Conservation (phyloP, 2,329 filamentous ascomycete genomes). For the Fusarium sp. region DNA sequence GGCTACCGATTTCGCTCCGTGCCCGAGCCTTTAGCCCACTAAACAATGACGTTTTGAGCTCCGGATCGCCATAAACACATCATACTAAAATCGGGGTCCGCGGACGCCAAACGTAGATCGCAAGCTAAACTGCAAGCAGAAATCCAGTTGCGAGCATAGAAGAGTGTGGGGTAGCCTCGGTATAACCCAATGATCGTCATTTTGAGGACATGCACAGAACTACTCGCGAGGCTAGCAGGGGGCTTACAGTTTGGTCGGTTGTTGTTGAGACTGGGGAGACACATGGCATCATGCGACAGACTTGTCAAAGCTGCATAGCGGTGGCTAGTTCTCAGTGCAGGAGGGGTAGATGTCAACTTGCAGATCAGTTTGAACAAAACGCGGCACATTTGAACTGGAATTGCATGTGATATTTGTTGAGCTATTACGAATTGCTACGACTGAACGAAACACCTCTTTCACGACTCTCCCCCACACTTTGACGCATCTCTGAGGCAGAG, state of each 20-base stretch:
- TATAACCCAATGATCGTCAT: background rate
- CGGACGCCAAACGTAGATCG: constrained; percentile 21
- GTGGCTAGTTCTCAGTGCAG: background rate
- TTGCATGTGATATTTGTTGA: constrained; percentile 26
- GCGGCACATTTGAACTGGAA: background rate
- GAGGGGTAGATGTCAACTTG: background rate
- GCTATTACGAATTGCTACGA: background rate
- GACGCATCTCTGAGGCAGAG: background rate
- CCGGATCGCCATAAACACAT: background rate
- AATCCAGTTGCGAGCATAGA: too few relatives aligned
- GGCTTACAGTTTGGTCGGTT: background rate
- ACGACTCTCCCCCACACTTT: too few relatives aligned
- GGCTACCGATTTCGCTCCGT: background rate
- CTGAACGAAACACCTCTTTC: background rate
- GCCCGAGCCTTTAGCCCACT: background rate
- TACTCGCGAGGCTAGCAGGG: constrained; percentile 1
- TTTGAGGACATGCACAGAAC: background rate
- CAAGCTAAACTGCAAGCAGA: constrained; percentile 33
- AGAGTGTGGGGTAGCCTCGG: constrained; percentile 32
- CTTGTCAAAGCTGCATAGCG: constrained; percentile 19
- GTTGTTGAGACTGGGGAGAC: background rate
- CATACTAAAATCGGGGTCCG: background rate
- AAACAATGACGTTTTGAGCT: constrained; percentile 4
- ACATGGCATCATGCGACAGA: constrained; percentile 16
- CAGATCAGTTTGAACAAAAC: background rate